Conservation (phyloP, 2,329 filamentous ascomycete genomes). For the Leptographium galeiforme region DNA sequence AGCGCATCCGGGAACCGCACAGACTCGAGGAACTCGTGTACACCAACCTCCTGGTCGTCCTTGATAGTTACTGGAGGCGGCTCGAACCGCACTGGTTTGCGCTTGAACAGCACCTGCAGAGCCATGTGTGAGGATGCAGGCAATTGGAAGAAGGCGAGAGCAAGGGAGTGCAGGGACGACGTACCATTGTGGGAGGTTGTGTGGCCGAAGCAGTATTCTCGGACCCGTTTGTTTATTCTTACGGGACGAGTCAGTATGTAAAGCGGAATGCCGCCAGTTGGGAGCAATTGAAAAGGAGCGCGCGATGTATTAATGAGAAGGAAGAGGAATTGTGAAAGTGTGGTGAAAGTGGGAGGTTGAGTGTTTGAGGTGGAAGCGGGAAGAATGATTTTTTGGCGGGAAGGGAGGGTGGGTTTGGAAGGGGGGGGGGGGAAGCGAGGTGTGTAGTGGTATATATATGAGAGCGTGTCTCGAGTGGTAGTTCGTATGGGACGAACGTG, state of each 20-base stretch:
- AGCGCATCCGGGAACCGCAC: constrained; percentile 4
- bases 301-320: neutral
- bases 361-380: neutral
- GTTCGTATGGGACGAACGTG: constrained; percentile 5
- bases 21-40: neutral
- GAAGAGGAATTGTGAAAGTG: neutral
- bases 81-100: constrained; percentile 81
- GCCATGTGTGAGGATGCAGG: neutral
- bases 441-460: constrained; percentile 1
- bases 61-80: constrained; percentile 52
- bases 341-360: neutral
- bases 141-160: neutral
- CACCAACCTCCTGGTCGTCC: constrained; percentile 69
- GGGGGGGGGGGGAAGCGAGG: neutral
- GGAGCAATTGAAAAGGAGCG: constrained; percentile 2
- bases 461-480: neutral
- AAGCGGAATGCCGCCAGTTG: neutral
- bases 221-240: neutral
- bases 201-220: neutral
- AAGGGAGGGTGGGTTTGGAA: neutral
- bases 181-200: constrained; percentile 1
- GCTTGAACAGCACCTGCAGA: constrained; percentile 77
- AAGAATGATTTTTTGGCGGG: neutral
- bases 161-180: neutral
- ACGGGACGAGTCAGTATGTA: neutral